Evolutionary conservation across 2,329 filamentous ascomycete species (phyloP).

Genomic region (Aspergillus sp.): DNA sequence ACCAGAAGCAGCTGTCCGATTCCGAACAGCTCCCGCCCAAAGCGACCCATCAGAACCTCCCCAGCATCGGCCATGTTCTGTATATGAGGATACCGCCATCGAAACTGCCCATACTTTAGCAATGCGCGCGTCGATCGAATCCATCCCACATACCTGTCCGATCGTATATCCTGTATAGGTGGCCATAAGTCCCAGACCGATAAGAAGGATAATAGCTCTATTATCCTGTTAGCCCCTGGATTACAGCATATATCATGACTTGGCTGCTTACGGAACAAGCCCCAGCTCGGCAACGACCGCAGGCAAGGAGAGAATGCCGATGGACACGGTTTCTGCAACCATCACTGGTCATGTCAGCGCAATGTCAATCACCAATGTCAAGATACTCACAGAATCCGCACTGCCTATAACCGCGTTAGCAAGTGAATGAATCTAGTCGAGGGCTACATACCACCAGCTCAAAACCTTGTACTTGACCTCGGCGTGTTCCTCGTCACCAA

Average conservation of each 20-base stretch:
- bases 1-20: slow-evolving; percentile 60
- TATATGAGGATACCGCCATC: slow-evolving; percentile 53
- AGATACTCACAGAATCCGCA: slow-evolving; percentile 33
- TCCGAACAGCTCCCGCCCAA: slow-evolving; percentile 60
- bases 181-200: slow-evolving; percentile 51
- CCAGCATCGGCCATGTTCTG: slow-evolving; percentile 66
- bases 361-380: background rate
- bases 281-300: slow-evolving; percentile 51
- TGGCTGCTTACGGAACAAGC: slow-evolving; percentile 42
- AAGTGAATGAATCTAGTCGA: background rate
- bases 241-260: background rate
- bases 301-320: slow-evolving; percentile 55
- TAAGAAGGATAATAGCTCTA: slow-evolving; percentile 45
- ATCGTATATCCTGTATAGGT: slow-evolving; percentile 58
- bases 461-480: slow-evolving; percentile 50
- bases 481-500: slow-evolving; percentile 32
- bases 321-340: slow-evolving; percentile 55
- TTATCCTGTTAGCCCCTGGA: background rate
- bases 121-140: too few relatives aligned
- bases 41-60: slow-evolving; percentile 56
- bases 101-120: slow-evolving; percentile 36
- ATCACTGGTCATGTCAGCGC: slow-evolving; percentile 38
- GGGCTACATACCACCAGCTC: slow-evolving; percentile 36
- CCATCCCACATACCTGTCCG: slow-evolving; percentile 34
- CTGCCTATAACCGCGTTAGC: slow-evolving; percentile 27